A percentile compares a stretch with the other conserved stretches of the same genome.
Evolutionary conservation across 1,139 yeast species (phyloP).

Genomic region (Yamadazyma triangularis): DNA sequence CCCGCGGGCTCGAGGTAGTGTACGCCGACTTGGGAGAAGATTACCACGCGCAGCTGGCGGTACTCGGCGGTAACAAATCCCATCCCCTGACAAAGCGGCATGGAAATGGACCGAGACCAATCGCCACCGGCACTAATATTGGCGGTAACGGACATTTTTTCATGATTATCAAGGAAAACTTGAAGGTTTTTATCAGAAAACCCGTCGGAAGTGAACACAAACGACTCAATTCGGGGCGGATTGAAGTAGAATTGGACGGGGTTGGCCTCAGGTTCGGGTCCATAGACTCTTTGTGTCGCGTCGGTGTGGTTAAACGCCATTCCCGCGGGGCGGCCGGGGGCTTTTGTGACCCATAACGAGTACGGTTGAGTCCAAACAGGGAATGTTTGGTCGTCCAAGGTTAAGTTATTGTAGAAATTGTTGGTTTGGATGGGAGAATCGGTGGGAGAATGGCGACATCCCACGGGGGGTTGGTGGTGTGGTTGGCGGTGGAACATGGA

Average conservation of each 20-base stretch:
- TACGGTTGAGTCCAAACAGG: constrained; percentile 48
- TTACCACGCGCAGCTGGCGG: constrained; percentile 46
- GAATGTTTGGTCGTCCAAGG: constrained; percentile 41
- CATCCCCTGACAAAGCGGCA: constrained; percentile 55
- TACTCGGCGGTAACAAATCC: constrained; percentile 67
- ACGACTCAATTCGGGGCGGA: constrained; percentile 43
- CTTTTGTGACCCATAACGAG: constrained; percentile 41
- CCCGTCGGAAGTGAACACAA: constrained; percentile 32
- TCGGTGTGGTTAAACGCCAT: constrained; percentile 44
- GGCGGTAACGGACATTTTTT: constrained; percentile 33
- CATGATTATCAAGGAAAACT: constrained; percentile 23
- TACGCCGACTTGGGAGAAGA: constrained; percentile 64
- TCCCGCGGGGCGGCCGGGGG: constrained; percentile 35
- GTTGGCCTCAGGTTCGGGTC: constrained; percentile 35
- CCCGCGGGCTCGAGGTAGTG: constrained; percentile 32
- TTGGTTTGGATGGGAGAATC: constrained; percentile 41
- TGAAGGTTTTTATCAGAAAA: constrained; percentile 17
- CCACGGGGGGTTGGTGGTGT: constrained; percentile 30
- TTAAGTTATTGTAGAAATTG: constrained; percentile 40
- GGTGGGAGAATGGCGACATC: constrained; percentile 18
- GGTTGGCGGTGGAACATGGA: constrained; percentile 15
- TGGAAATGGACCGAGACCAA: constrained; percentile 19
- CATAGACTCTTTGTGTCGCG: constrained; percentile 37
- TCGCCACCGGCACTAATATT: constrained; percentile 7
- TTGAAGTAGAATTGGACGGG: constrained; percentile 44